Evolutionary conservation across 768 basidiomycete species (phyloP).

Genomic region (Lentinula sp.): DNA sequence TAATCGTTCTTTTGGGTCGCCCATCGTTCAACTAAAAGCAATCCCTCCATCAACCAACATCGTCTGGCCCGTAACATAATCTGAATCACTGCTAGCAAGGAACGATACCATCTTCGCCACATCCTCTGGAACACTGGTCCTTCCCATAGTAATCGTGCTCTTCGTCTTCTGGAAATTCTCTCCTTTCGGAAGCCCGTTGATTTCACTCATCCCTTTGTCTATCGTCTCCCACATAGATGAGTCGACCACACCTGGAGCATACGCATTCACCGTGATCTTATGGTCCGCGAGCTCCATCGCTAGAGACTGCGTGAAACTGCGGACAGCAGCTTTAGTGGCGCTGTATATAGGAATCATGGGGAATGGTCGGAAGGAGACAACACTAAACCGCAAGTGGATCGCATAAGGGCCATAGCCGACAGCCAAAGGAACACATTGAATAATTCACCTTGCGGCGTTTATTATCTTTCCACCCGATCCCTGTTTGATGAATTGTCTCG

Average conservation of each 20-base stretch:
- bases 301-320: slow-evolving; percentile 9
- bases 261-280: slow-evolving; percentile 10
- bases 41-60: slow-evolving; percentile 7
- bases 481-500: slow-evolving; percentile 28
- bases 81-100: slow-evolving; percentile 19
- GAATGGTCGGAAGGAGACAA: background rate
- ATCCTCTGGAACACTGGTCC: slow-evolving; percentile 15
- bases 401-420: too few relatives aligned
- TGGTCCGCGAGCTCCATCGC: slow-evolving; percentile 7
- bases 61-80: slow-evolving; percentile 18
- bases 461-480: slow-evolving; percentile 28
- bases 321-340: slow-evolving; percentile 9
- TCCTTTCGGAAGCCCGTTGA: slow-evolving; percentile 4
- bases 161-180: slow-evolving; percentile 5
- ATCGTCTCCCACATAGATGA: slow-evolving; percentile 5
- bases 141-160: slow-evolving; percentile 7
- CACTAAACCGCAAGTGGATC: background rate
- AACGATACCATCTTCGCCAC: slow-evolving; percentile 20
- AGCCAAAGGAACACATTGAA: background rate
- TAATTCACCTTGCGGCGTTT: slow-evolving; percentile 13
- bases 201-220: background rate
- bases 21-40: background rate
- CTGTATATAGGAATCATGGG: slow-evolving; percentile 2
- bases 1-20: background rate
- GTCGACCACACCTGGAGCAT: slow-evolving; percentile 8